Evolutionary conservation across 441 rosid species (phyloP).

Genomic region (Kokia cookei): DNA sequence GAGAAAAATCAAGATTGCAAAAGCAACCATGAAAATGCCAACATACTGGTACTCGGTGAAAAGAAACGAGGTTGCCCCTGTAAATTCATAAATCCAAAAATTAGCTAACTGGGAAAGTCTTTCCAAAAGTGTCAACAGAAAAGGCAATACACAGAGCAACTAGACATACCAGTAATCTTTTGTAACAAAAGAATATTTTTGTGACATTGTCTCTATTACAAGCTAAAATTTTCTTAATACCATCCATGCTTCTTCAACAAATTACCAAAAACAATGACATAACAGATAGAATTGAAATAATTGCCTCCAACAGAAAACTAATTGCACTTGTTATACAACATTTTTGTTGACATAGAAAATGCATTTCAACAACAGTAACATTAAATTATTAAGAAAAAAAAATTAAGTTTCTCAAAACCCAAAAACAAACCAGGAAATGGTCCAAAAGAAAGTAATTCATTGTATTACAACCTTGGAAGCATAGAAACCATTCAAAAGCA

Average conservation of each 20-base stretch:
- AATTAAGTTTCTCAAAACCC: too few relatives aligned
- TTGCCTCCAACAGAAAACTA: not conserved
- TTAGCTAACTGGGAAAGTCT: not conserved
- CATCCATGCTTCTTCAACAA: not conserved
- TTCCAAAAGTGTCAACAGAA: not conserved
- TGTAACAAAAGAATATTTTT: not conserved
- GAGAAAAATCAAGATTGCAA: conserved; percentile 75
- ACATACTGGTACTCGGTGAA: conserved; percentile 80
- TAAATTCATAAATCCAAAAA: not conserved
- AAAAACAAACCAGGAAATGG: not conserved
- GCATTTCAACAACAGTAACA: not conserved
- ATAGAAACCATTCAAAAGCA: not conserved
- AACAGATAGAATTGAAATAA: not conserved
- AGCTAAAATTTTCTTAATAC: not conserved
- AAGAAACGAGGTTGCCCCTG: conserved; percentile 91
- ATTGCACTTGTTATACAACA: not conserved
- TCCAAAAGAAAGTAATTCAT: not conserved
- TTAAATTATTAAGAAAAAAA: not conserved
- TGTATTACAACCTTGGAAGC: not conserved
- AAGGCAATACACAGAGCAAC: not conserved
- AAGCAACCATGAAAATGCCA: conserved; percentile 77
- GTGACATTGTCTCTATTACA: not conserved
- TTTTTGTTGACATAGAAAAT: not conserved
- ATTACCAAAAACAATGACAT: not conserved
- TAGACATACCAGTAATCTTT: not conserved